A percentile compares a stretch with the other conserved stretches of the same genome.
phyloP scores from a whole-genome alignment of 2,329 filamentous ascomycete species.

The Chaetomiaceae sp. region DNA sequence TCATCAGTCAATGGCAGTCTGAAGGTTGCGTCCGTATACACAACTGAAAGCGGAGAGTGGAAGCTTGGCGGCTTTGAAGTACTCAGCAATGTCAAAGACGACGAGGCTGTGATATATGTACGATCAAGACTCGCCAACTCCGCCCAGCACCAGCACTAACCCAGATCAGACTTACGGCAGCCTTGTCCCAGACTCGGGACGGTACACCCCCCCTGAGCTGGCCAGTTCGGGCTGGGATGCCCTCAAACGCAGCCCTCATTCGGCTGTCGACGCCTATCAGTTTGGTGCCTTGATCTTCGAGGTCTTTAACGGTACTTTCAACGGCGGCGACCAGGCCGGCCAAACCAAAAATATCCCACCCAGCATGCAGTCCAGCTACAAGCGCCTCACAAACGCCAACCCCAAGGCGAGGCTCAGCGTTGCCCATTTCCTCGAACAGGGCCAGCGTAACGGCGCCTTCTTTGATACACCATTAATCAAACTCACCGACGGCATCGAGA shows the following conservation, averaged over 20 bases:
- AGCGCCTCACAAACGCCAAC: conserved; percentile 79
- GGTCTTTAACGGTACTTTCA: conserved; percentile 82
- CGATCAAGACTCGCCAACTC: conserved; percentile 8
- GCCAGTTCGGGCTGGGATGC: conserved; percentile 84
- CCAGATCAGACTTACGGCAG: conserved; percentile 69
- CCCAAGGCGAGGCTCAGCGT: conserved; percentile 84
- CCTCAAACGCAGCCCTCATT: conserved; percentile 75
- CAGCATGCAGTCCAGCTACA: conserved; percentile 87
- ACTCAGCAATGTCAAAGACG: conserved; percentile 90
- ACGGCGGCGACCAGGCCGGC: conserved; percentile 70
- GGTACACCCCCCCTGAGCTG: conserved; percentile 85
- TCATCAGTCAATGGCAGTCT: conserved; percentile 86
- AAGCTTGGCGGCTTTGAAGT: conserved; percentile 92
- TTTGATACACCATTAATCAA: conserved; percentile 92
- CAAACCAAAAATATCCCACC: conserved; percentile 83
- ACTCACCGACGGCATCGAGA: conserved; percentile 88
- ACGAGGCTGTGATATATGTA: conserved; percentile 87
- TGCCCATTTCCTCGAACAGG: conserved; percentile 84
- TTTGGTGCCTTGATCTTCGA: conserved; percentile 83
- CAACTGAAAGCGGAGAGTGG: conserved; percentile 96
- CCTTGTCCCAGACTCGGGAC: conserved; percentile 74
- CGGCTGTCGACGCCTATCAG: conserved; percentile 82
- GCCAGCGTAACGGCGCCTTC: conserved; percentile 74
- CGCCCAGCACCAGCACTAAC: conserved; percentile 11
- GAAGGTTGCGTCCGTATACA: conserved; percentile 81